Conservation (phyloP, 192 early-diverging fungal species). For the Entrophospora sp. region DNA sequence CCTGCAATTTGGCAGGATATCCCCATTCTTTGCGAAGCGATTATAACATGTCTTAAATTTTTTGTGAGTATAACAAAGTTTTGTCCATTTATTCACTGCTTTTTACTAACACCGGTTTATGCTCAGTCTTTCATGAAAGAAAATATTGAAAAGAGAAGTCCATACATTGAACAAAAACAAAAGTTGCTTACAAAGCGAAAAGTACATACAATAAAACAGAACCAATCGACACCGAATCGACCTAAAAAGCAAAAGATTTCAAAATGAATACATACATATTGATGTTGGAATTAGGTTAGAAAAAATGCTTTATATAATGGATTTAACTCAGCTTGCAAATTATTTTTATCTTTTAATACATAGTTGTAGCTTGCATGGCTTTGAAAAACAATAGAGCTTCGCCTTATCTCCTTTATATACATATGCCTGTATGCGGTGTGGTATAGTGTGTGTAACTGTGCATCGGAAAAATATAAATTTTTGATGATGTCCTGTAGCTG, state of each 20-base stretch:
- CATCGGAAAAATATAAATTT: too few species aligned
- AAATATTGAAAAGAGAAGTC: slow-evolving; percentile 17
- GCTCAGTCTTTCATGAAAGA: slow-evolving; percentile 19
- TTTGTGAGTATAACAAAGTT: slow-evolving; percentile 17
- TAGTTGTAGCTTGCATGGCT: slow-evolving; percentile 16
- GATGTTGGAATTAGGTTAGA: slow-evolving; percentile 16
- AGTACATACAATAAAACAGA: slow-evolving; percentile 18
- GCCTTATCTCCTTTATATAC: too few species aligned
- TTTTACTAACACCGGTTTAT: slow-evolving; percentile 18
- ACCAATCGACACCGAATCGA: slow-evolving; percentile 8
- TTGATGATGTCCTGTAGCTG: too few species aligned
- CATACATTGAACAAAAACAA: slow-evolving; percentile 18
- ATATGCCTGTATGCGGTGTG: too few species aligned
- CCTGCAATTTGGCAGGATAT: slow-evolving; percentile 12
- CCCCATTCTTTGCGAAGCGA: slow-evolving; percentile 14
- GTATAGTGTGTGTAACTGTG: too few species aligned
- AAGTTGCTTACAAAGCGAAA: slow-evolving; percentile 15
- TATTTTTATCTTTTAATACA: slow-evolving; percentile 20
- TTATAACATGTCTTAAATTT: slow-evolving; percentile 16
- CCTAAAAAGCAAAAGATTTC: slow-evolving; percentile 18
- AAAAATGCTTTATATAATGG: slow-evolving; percentile 19
- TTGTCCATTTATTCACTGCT: slow-evolving; percentile 7
- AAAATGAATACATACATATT: slow-evolving; percentile 15
- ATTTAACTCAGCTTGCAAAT: slow-evolving; percentile 15
- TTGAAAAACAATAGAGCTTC: too few species aligned